Evolutionary conservation across 2,329 filamentous ascomycete species (phyloP).

Genomic region (Aspergillus bombycis): DNA sequence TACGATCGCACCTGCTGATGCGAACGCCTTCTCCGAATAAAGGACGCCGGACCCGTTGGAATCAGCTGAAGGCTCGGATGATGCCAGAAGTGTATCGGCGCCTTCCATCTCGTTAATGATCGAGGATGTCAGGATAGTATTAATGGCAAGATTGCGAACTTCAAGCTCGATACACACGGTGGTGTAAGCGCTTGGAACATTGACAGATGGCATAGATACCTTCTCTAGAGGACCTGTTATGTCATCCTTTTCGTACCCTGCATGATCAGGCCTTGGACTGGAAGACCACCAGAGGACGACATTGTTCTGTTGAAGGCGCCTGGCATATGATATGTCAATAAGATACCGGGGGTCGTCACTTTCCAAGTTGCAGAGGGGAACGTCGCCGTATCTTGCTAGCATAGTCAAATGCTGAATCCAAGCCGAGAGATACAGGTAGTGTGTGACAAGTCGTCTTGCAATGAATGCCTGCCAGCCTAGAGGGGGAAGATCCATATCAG

Average conservation of each 20-base stretch:
- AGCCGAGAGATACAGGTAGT: constrained; percentile 88
- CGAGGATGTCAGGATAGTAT: constrained; percentile 94
- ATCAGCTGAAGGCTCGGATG: constrained; percentile 66
- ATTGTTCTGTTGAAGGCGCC: constrained; percentile 84
- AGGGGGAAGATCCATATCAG: constrained; percentile 85
- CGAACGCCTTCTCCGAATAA: constrained; percentile 86
- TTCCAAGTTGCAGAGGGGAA: constrained; percentile 94
- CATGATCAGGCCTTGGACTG: constrained; percentile 86
- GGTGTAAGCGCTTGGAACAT: constrained; percentile 90
- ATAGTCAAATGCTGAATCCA: constrained; percentile 90
- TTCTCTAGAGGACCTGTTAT: constrained; percentile 79
- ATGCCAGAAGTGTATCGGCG: constrained; percentile 82
- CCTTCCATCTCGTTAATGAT: constrained; percentile 96
- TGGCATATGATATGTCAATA: constrained; percentile 93
- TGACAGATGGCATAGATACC: constrained; percentile 89
- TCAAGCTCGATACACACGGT: constrained; percentile 96
- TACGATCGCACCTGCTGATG: constrained; percentile 86
- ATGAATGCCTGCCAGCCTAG: constrained; percentile 92
- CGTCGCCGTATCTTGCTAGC: constrained; percentile 86
- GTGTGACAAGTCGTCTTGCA: constrained; percentile 80
- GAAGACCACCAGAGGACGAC: constrained; percentile 97
- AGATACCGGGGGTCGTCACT: constrained; percentile 91
- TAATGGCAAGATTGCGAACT: constrained; percentile 92
- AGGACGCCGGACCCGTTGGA: constrained; percentile 68
- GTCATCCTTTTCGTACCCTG: constrained; percentile 92